These are phyloP conservation scores for Pseudocercospora pini-densiflorae DNA, from an alignment of 2,329 filamentous ascomycete genomes.

Conservation along the genomic window DNA sequence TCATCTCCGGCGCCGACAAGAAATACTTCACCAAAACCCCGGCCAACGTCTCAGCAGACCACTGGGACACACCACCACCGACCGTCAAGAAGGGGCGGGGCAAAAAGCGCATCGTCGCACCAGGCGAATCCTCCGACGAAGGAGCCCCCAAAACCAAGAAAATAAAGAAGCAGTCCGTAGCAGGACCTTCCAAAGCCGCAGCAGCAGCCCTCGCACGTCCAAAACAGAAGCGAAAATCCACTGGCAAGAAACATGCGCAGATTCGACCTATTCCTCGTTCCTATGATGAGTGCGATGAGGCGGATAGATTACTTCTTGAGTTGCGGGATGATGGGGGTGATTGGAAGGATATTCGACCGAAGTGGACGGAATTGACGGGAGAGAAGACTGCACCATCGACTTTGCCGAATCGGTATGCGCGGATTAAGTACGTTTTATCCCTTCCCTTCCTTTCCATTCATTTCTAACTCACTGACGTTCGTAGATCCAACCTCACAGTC, in stretches of 20 bases:
- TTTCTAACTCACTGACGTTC: not conserved
- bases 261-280: slow-evolving; percentile 27
- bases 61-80: slow-evolving; percentile 18
- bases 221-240: slow-evolving; percentile 18
- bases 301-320: slow-evolving; percentile 36
- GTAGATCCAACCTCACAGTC: slow-evolving; percentile 45
- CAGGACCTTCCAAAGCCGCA: not conserved
- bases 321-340: slow-evolving; percentile 33
- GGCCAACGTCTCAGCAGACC: slow-evolving; percentile 26
- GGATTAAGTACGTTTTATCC: slow-evolving; percentile 15
- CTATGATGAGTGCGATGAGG: slow-evolving; percentile 36
- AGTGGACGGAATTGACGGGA: slow-evolving; percentile 39
- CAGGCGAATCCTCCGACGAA: not conserved
- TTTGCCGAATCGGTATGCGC: slow-evolving; percentile 44
- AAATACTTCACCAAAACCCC: slow-evolving; percentile 27
- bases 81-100: not conserved
- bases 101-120: slow-evolving; percentile 21
- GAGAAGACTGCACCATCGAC: slow-evolving; percentile 42
- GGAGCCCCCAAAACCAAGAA: slow-evolving; percentile 13
- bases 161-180: not conserved
- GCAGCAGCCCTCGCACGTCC: not conserved
- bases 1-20: slow-evolving; percentile 22
- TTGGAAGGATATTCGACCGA: slow-evolving; percentile 36
- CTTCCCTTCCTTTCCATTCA: too few species aligned
- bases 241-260: slow-evolving; percentile 15